These are phyloP conservation scores for Aspergillus sclerotiicarbonarius DNA, from an alignment of 495 filamentous ascomycete genomes.

Conservation along the genomic window DNA sequence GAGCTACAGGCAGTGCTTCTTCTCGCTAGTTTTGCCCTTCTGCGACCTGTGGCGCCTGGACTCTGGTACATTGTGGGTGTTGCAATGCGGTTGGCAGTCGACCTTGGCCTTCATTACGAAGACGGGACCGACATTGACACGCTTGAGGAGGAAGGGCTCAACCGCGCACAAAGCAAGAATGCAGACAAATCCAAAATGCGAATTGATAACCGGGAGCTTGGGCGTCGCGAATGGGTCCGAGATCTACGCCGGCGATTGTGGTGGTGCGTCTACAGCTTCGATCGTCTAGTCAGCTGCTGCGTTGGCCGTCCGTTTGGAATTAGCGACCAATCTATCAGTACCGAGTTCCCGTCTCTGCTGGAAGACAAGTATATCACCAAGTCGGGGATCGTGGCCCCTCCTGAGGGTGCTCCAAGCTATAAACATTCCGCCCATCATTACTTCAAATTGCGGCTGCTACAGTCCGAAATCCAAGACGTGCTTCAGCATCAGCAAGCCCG, in stretches of 20 bases:
- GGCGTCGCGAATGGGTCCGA: slow-evolving; percentile 79
- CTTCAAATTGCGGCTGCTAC: slow-evolving; percentile 83
- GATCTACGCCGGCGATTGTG: slow-evolving; percentile 85
- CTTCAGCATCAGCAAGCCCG: slow-evolving; percentile 82
- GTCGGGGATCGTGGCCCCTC: slow-evolving; percentile 62
- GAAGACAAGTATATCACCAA: slow-evolving; percentile 90
- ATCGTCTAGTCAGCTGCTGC: slow-evolving; percentile 86
- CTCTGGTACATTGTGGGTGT: slow-evolving; percentile 98
- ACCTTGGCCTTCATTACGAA: slow-evolving; percentile 90
- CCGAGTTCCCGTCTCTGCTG: slow-evolving; percentile 82
- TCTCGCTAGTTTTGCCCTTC: slow-evolving; percentile 84
- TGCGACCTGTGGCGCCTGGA: slow-evolving; percentile 88
- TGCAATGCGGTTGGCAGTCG: slow-evolving; percentile 83
- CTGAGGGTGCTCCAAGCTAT: slow-evolving; percentile 63
- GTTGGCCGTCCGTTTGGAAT: slow-evolving; percentile 93
- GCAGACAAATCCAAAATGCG: slow-evolving; percentile 28
- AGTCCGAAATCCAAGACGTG: slow-evolving; percentile 94
- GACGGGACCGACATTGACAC: slow-evolving; percentile 71
- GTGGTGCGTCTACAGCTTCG: slow-evolving; percentile 96
- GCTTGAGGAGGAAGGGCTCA: slow-evolving; percentile 32
- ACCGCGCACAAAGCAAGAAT: slow-evolving; percentile 13
- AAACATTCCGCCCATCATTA: slow-evolving; percentile 90
- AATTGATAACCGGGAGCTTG: slow-evolving; percentile 60
- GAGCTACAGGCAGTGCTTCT: slow-evolving; percentile 90
- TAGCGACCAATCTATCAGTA: slow-evolving; percentile 90